Conservation (phyloP, 2,329 filamentous ascomycete genomes). For the Metarhizium brunneum region DNA sequence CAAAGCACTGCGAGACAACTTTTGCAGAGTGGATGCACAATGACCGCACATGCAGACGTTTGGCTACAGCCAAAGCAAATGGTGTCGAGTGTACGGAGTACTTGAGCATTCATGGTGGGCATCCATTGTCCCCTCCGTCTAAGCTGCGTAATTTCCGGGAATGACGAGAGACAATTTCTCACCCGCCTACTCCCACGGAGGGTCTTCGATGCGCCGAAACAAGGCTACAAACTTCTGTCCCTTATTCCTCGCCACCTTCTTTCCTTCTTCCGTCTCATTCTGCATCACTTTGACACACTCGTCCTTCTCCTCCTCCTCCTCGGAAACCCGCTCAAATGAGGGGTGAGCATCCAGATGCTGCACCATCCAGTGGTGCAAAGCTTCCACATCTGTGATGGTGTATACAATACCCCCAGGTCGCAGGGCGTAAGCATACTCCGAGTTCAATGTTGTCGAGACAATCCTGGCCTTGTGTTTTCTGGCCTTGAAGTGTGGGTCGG, state of each 20-base stretch:
- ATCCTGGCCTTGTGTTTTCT: constrained; percentile 96
- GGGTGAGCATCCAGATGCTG: constrained; percentile 70
- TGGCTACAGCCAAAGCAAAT: no score
- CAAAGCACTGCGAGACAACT: no score
- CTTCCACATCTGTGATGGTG: constrained; percentile 95
- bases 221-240: constrained; percentile 87
- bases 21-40: no score
- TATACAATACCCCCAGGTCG: constrained; percentile 80
- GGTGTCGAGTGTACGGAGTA: no score
- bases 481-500: constrained; percentile 95
- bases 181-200: constrained; percentile 53
- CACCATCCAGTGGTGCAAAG: constrained; percentile 90
- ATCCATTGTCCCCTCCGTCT: no score
- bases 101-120: no score
- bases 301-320: constrained; percentile 59
- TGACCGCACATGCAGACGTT: no score
- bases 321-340: constrained; percentile 66
- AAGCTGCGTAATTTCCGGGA: no score
- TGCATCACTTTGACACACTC: constrained; percentile 66
- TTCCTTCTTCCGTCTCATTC: constrained; percentile 88
- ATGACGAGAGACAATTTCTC: neutral
- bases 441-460: constrained; percentile 76
- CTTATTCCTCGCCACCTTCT: constrained; percentile 87
- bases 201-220: constrained; percentile 73
- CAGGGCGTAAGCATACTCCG: constrained; percentile 87